Conservation (phyloP, 768 basidiomycete genomes). For the Albatrellus ellisii region DNA sequence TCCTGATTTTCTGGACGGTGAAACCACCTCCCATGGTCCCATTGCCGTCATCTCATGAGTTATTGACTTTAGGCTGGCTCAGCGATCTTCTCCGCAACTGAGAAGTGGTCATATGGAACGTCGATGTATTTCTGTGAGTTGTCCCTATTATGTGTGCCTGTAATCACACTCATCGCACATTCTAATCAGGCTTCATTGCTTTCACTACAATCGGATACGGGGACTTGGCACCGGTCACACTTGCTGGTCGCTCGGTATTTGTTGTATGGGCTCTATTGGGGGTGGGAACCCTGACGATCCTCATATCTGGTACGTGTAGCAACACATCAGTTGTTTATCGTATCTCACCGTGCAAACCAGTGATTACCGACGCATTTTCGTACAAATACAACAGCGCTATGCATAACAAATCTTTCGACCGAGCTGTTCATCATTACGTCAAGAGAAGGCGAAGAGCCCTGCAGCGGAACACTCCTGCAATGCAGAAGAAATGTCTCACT, state of each 20-base stretch:
- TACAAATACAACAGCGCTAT: constrained; percentile 30
- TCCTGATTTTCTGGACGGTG: constrained; percentile 72
- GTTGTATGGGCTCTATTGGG: constrained; percentile 70
- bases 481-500: not conserved
- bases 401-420: constrained; percentile 9
- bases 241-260: constrained; percentile 65
- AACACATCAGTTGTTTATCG: not conserved
- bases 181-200: constrained; percentile 43
- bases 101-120: constrained; percentile 50
- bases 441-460: not conserved
- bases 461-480: too few species aligned
- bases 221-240: constrained; percentile 47
- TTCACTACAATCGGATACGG: constrained; percentile 71
- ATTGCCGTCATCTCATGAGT: not conserved
- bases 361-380: constrained; percentile 54
- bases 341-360: constrained; percentile 20
- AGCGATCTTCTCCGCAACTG: constrained; percentile 53
- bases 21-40: constrained; percentile 16
- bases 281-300: constrained; percentile 62
- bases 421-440: constrained; percentile 11
- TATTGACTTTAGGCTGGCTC: constrained; percentile 42
- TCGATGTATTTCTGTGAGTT: constrained; percentile 62
- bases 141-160: not conserved
- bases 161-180: not conserved
- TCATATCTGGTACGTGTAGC: constrained; percentile 45